Evolutionary conservation across 495 filamentous ascomycete species (phyloP).

Genomic region (Aspergillus sparsus): DNA sequence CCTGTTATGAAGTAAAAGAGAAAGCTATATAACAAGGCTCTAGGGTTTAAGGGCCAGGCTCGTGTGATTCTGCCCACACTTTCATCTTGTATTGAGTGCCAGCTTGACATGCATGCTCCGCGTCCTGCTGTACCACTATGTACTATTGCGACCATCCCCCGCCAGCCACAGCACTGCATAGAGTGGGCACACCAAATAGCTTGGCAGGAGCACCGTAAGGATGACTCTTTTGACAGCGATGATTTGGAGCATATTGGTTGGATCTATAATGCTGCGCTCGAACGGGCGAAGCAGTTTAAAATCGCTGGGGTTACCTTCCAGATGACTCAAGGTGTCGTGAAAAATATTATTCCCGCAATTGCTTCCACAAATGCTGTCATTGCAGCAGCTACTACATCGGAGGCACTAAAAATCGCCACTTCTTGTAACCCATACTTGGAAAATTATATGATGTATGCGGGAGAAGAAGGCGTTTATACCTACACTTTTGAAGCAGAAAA

Average conservation of each 20-base stretch:
- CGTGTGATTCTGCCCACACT: conserved; percentile 90
- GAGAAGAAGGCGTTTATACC: conserved; percentile 92
- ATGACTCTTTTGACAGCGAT: conserved; percentile 82
- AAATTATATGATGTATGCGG: conserved; percentile 99
- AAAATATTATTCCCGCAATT: conserved; percentile 99
- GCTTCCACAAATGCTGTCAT: conserved; percentile 97
- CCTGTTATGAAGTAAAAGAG: background rate
- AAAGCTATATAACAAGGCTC: conserved; percentile 21
- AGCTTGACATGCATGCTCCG: conserved; percentile 96
- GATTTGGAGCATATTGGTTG: conserved; percentile 96
- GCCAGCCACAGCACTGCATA: conserved; percentile 97
- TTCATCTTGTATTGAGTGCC: conserved; percentile 96
- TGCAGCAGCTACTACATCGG: conserved; percentile 92
- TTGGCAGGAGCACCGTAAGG: conserved; percentile 61
- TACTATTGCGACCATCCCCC: conserved; percentile 93
- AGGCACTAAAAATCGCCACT: conserved; percentile 92
- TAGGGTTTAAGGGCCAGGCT: conserved; percentile 94
- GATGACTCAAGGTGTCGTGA: conserved; percentile 97
- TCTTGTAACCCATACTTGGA: conserved; percentile 76
- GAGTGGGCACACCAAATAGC: conserved; percentile 97
- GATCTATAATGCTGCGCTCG: conserved; percentile 85
- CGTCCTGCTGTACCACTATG: conserved; percentile 92
- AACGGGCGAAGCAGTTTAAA: conserved; percentile 81
- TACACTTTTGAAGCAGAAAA: conserved; percentile 93
- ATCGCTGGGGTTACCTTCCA: conserved; percentile 93